phyloP scores from a whole-genome alignment of 768 basidiomycete species.

The Mycena chlorophos region DNA sequence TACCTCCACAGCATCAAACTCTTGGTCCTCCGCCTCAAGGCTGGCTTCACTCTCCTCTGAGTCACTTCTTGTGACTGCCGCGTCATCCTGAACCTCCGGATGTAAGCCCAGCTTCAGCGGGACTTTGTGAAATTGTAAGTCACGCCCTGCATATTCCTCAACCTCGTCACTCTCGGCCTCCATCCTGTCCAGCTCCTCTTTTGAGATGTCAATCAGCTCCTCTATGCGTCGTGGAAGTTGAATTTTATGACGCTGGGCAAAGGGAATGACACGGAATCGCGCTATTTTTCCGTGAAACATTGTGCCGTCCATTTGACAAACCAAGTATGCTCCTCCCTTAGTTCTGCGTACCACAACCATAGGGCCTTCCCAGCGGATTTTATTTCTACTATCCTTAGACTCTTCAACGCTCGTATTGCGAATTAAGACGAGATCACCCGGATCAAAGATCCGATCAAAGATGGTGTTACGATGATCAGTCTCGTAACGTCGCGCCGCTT shows the following conservation, averaged over 20 bases:
- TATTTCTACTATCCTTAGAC: constrained; percentile 17
- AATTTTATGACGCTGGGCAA: background rate
- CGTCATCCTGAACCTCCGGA: background rate
- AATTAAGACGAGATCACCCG: constrained; percentile 25
- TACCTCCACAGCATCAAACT: background rate
- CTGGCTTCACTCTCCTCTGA: background rate
- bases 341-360: constrained; percentile 19
- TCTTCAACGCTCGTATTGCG: constrained; percentile 22
- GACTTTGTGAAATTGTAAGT: background rate
- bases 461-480: constrained; percentile 9
- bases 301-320: constrained; percentile 2
- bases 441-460: constrained; percentile 15
- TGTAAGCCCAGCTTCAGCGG: background rate
- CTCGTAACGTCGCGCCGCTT: constrained; percentile 23
- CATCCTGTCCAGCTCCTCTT: background rate
- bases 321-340: background rate
- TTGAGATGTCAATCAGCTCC: constrained; percentile 8
- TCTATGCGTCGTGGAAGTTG: background rate
- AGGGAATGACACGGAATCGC: constrained; percentile 11
- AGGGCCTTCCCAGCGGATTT: constrained; percentile 25
- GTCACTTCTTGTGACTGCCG: background rate
- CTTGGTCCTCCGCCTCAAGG: background rate
- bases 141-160: background rate
- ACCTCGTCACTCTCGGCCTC: background rate
- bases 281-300: background rate